Percentiles rank a stretch among this genome's conserved stretches.
phyloP scores from a whole-genome alignment of 129 eudicot species.

The Tanacetum coccineum region DNA sequence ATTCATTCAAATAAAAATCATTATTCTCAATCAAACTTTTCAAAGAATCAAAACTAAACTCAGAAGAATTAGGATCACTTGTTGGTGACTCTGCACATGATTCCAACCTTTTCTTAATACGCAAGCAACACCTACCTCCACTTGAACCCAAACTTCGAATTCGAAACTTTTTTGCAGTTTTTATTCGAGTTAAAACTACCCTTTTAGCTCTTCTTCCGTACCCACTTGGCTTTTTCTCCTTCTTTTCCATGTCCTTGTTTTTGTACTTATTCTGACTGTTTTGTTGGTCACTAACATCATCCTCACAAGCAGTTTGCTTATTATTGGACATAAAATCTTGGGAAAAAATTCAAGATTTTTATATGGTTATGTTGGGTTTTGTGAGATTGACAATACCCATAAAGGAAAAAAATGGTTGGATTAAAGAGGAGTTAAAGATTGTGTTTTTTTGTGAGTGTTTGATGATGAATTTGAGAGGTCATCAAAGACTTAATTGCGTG shows the following conservation, averaged over 20 bases:
- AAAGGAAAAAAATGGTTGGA: no score
- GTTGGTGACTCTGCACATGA: conserved; percentile 44
- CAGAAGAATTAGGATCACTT: conserved; percentile 53
- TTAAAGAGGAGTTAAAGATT: no score
- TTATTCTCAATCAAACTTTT: conserved; percentile 64
- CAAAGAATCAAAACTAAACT: conserved; percentile 45
- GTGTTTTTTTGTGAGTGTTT: no score
- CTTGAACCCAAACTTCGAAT: conserved; percentile 19
- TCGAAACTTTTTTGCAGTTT: conserved; percentile 29
- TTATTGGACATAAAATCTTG: no score
- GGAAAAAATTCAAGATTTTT: no score
- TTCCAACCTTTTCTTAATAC: background rate
- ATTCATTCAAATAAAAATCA: conserved; percentile 61
- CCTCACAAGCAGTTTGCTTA: no score
- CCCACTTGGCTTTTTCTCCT: conserved; percentile 10
- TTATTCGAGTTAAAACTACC: conserved; percentile 33
- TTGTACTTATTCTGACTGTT: no score
- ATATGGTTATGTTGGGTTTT: no score
- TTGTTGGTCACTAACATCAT: no score
- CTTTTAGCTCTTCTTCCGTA: conserved; percentile 32
- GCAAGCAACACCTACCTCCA: conserved; percentile 26
- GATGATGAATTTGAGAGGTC: no score
- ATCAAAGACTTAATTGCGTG: background rate
- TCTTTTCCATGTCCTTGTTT: background rate
- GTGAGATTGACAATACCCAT: no score